Base-by-base conservation (phyloP, 805 yeast species). In the Grigorovia jiainica region DNA sequence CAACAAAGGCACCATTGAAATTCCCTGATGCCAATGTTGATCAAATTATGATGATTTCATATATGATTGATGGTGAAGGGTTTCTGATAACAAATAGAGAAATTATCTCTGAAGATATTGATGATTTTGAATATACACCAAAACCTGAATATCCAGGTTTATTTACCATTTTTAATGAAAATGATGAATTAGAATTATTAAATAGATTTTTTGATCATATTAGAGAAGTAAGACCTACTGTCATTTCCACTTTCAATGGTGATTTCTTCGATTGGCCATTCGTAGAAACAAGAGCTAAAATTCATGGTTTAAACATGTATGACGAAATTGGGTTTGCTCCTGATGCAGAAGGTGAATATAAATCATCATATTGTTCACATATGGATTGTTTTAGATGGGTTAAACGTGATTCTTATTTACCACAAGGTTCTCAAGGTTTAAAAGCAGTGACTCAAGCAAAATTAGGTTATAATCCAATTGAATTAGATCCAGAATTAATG, bases 211-310 rank as follows among this genome's bases (percentile, higher is more conserved):
- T 86, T 59, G 95, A 85, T 51, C 98, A 92, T 58, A 75, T 92
- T 19, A 68, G 87, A 47, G 97, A 92, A 34, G 83, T 73, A 3
- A 72, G 76, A 50, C 98, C 99, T 1, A 90, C 97, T 0, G 95
- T 92, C n/a, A 92, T 94, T 42, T 95, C 96, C 1, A 92, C 98
- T 0, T 92, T 86, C 55, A 92, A 92, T 65, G 99, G 99, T 71
- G 99, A 92, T 60, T 90, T 89, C 57, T 92, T 92, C 65, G 99
- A 92, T 69, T 92, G 98, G 97, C 99, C 99, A 1, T 92, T 87
- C 59, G 90, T 92, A 2, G 97, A 89, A 51, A 81, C 84, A 11
- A 71, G 99, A 57, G 81, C 97, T 2, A 66, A 79, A 18, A 76
- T 76, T 45, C 94, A 92, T 60, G 96, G 85, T 13, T 60, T 92